These are phyloP conservation scores for Stenocarpella maydis DNA, from an alignment of 2,329 filamentous ascomycete species.

Conservation along the genomic window DNA sequence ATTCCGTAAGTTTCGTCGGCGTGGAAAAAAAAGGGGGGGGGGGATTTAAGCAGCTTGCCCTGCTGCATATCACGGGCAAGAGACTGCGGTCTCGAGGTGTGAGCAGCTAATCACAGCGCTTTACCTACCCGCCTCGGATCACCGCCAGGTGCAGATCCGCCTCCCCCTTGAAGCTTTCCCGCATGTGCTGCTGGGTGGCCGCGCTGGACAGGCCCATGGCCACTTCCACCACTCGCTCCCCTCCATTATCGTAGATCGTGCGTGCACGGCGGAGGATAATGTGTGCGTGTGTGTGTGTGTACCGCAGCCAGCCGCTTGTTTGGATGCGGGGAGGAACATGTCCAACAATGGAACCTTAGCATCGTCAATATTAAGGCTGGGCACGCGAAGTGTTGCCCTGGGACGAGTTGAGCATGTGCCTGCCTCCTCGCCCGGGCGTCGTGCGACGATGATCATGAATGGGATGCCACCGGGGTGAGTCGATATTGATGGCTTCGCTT, in stretches of 20 bases:
- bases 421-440: neutral
- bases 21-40: too few species aligned
- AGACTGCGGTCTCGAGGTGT: conserved; percentile 5
- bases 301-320: neutral
- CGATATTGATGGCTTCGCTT: neutral
- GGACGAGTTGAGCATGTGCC: neutral
- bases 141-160: neutral
- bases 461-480: neutral
- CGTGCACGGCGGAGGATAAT: neutral
- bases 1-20: neutral
- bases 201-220: neutral
- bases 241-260: neutral
- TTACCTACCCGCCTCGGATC: neutral
- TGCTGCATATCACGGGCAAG: conserved; percentile 1
- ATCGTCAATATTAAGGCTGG: neutral
- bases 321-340: neutral
- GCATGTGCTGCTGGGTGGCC: neutral
- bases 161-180: neutral
- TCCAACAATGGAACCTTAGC: neutral
- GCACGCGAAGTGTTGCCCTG: conserved; percentile 23
- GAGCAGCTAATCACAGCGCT: conserved; percentile 1
- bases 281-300: too few species aligned
- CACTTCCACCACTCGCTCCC: neutral
- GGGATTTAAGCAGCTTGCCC: neutral
- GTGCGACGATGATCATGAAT: neutral